Base-by-base conservation (phyloP, 1,284 basidiomycete species). In the Moesziomyces antarcticus region DNA sequence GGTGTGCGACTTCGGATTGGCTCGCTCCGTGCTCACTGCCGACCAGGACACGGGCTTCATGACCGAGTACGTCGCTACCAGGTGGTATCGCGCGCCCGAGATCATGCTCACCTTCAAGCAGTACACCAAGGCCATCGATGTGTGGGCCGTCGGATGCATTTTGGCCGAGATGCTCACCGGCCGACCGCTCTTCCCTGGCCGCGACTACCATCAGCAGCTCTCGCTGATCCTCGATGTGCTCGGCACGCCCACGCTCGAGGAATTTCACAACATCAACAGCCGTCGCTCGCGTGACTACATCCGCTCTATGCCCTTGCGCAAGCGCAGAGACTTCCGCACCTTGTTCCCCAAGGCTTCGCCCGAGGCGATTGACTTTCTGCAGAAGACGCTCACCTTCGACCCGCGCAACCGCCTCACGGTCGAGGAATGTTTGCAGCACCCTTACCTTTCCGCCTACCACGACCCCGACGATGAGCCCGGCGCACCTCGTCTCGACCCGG, bases 131-230 rank as follows among this genome's bases (percentile, higher is more conserved):
- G 82, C 82, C 2, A 84, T 84, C 48, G 83, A 84, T 43, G 62
- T 93, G 77, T 97, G 94, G 94, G 91, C 90, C 66, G 92, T 96
- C 3, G 94, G 94, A 2, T 96, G 94, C 84, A 93, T 97, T 8
- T 87, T 96, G 16, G 94, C 94, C 0, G 94, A 97, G 85, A 96
- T 97, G 93, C 75, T 97, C 20, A 92, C 89, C 66, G 93, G 93
- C 44, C 91, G 91, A 80, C 92, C 94, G 0, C 86, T 97, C 51
- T 97, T 97, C 85, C 94, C 94, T 2, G 94, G 94, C 21, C 61
- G 81, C 24, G 82, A 84, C 69, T 84, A 83, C 50, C 86, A 86
- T 60, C 86, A 87, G 71, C 86, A 89, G 75, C 85, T 89, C 20
- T 86, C 86, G 3, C 82, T 89, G 42, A 89, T 89, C 73, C 85